Conservation (phyloP, 176 grass and related monocot genomes). For the Ampelocalamus luodianensis region DNA sequence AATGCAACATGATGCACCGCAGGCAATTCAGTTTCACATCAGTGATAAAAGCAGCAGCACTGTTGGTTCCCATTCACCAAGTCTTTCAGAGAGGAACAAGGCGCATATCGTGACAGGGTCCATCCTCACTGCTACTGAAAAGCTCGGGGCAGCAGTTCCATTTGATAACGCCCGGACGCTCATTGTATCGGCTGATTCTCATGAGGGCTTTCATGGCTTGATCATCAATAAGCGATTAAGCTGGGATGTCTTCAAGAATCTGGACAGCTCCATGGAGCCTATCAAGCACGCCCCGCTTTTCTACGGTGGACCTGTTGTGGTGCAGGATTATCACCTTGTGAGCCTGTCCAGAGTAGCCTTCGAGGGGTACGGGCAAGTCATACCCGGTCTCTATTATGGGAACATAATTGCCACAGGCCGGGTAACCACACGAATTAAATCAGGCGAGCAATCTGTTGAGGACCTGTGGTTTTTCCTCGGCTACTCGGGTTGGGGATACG, state of each 20-base stretch:
- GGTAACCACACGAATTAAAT: conserved; percentile 56
- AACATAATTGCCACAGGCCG: conserved; percentile 58
- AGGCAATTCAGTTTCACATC: conserved; percentile 44
- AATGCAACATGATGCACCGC: conserved; percentile 41
- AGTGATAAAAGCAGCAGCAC: conserved; percentile 2
- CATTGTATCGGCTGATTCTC: conserved; percentile 60
- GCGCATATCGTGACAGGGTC: conserved; percentile 51
- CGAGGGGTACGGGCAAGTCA: conserved; percentile 66
- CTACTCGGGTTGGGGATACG: conserved; percentile 72
- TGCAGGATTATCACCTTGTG: conserved; percentile 74
- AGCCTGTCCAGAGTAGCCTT: conserved; percentile 61
- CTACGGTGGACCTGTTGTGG: conserved; percentile 79
- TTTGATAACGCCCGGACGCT: conserved; percentile 75
- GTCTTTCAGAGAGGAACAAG: conserved; percentile 10
- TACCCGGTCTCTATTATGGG: conserved; percentile 70
- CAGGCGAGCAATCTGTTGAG: conserved; percentile 47
- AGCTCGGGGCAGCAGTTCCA: conserved; percentile 58
- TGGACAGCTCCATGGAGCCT: conserved; percentile 60
- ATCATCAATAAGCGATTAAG: conserved; percentile 83
- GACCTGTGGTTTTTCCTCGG: conserved; percentile 87
- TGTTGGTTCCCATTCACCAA: conserved; percentile 36
- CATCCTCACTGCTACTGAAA: conserved; percentile 65
- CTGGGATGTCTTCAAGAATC: conserved; percentile 76
- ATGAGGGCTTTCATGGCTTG: conserved; percentile 74
- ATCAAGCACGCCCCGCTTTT: conserved; percentile 66